Evolutionary conservation across 177 flowering plant genomes (phyloP), one percentile per base, ranked within the genome.

Genomic region (Vitis hybrid): DNA sequence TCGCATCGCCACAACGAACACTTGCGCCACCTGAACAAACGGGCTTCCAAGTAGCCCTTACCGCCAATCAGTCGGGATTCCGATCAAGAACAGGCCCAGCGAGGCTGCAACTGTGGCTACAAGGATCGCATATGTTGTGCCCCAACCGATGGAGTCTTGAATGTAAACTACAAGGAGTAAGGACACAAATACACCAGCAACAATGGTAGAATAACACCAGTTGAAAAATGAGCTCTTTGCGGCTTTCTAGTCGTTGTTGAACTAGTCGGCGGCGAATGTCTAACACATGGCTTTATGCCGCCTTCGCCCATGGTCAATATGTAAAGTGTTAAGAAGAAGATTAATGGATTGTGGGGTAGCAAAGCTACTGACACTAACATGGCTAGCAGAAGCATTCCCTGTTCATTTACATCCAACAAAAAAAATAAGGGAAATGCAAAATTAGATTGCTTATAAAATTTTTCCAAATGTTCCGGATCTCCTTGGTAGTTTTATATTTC

Each of bases 221-320:
- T 90, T 89, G 81, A 90, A 88, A 78, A 88, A 89, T 0, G 95
- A 88, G 67, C 80, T 79, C 78, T 84, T 90, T 52, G 77, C 80
- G 50, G 51, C 71, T 71, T 68, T 82, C 74, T 86, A 22, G 10
- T 71, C 64, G 62, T 82, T 84, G 31, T 82, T 88, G 65, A 88
- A 88, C 68, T 90, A 92, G 52, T 90, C 94, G 1, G 92, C 94
- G 0, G 89, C 94, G 39, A 90, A 90, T 2, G 92, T 84, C 50
- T 88, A 89, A 87, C 86, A 60, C 92, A 90, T 6, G 95, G 92
- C 75, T 77, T 82, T 80, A 86, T 92, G 9, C 90, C 92, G 2
- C 90, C 92, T 72, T 85, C 82, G 0, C 86, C 94, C 0, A 88
- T 63, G 2, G 90, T 71, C 6, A 83, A 31, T 29, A 84, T 52